Evolutionary conservation across 768 basidiomycete genomes (phyloP).

Genomic region (Amanita fuliginea): DNA sequence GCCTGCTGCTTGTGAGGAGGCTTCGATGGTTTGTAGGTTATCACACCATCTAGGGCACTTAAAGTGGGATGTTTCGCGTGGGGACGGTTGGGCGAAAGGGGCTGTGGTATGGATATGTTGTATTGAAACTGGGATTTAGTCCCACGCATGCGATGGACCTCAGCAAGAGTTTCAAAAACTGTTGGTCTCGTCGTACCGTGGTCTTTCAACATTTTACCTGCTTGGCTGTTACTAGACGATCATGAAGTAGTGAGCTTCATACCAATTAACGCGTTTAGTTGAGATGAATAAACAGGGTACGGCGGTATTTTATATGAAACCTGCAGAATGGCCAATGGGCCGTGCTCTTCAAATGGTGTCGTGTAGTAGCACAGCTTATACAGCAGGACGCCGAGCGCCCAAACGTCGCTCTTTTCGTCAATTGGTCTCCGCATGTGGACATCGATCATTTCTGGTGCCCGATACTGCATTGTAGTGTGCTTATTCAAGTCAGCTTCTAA

Average conservation of each 20-base stretch:
- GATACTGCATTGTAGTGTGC: constrained; percentile 94
- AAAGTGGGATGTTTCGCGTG: constrained; percentile 14
- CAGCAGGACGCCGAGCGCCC: constrained; percentile 93
- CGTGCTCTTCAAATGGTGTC: constrained; percentile 97
- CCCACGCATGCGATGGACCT: constrained; percentile 80
- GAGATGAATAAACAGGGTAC: constrained; percentile 76
- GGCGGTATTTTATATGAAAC: constrained; percentile 90
- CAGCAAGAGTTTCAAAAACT: constrained; percentile 76
- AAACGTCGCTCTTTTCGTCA: constrained; percentile 93
- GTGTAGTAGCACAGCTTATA: constrained; percentile 99
- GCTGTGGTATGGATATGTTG: constrained; percentile 36
- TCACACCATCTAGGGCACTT: constrained; percentile 19
- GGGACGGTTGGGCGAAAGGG: constrained; percentile 27
- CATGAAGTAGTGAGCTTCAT: constrained; percentile 13
- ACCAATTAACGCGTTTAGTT: constrained; percentile 82
- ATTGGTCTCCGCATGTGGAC: constrained; percentile 71
- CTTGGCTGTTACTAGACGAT: constrained; percentile 9
- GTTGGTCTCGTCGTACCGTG: constrained; percentile 79
- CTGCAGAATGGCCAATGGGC: constrained; percentile 90
- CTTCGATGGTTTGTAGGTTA: constrained; percentile 15
- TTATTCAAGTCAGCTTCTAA: constrained; percentile 88
- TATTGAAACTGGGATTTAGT: constrained; percentile 77
- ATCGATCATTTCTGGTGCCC: constrained; percentile 99
- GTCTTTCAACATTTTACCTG: constrained; percentile 89
- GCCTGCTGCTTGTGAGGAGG: constrained; percentile 6